Conservation (phyloP, 1,284 basidiomycete species). For the Testicularia cyperi region DNA sequence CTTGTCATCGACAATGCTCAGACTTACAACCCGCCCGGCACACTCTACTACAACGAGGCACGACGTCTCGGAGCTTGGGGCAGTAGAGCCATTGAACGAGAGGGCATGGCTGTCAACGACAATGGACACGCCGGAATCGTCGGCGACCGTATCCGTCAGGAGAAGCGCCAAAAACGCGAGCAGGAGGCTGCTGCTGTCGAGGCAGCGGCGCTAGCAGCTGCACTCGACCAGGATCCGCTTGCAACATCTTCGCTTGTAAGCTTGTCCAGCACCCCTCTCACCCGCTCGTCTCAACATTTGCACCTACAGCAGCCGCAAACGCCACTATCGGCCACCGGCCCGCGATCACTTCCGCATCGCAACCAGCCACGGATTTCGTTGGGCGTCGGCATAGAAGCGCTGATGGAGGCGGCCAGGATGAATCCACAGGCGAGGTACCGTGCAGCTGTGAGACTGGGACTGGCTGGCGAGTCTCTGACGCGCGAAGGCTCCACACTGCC, state of each 20-base stretch:
- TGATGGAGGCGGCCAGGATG: constrained; percentile 30
- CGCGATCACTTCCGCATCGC: too few species aligned
- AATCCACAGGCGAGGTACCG: constrained; percentile 26
- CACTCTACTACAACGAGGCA: constrained; percentile 54
- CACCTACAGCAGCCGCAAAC: constrained; percentile 8
- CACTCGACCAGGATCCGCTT: too few species aligned
- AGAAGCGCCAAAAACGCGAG: constrained; percentile 12
- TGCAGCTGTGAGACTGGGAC: constrained; percentile 26
- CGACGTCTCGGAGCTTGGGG: constrained; percentile 50
- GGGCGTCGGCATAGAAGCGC: constrained; percentile 21
- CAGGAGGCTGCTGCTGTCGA: constrained; percentile 11
- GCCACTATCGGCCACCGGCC: not conserved
- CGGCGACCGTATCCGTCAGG: constrained; percentile 20
- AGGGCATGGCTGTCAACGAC: constrained; percentile 47
- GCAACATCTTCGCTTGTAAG: too few species aligned
- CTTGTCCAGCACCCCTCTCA: too few species aligned
- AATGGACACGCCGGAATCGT: constrained; percentile 32
- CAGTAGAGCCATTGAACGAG: constrained; percentile 44
- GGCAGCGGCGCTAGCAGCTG: too few species aligned
- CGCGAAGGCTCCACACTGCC: constrained; percentile 21
- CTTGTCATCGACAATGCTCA: constrained; percentile 53
- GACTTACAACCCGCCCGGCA: constrained; percentile 53
- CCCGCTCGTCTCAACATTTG: too few species aligned
- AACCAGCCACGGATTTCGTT: too few species aligned
- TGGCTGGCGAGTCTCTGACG: constrained; percentile 15